Percentiles rank a stretch among this genome's conserved stretches.
Evolutionary conservation across 106 monocot genomes (phyloP).

Genomic region (Iris macrosiphon): DNA sequence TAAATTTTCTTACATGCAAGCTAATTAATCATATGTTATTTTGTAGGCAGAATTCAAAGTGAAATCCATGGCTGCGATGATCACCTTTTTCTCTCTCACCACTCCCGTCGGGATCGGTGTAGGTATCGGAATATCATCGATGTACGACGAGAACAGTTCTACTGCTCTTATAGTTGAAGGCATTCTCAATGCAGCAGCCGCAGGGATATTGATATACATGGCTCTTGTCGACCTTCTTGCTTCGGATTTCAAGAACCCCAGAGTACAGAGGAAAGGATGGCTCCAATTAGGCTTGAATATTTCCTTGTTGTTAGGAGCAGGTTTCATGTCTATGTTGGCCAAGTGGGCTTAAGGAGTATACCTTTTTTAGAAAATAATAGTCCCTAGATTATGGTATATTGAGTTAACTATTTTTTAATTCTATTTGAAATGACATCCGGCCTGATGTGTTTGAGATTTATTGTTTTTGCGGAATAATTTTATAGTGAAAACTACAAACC

Average conservation of each 20-base stretch:
- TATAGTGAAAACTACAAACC: too few relatives aligned
- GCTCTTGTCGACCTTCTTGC: slow-evolving; percentile 15
- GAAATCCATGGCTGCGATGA: background rate
- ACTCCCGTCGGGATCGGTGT: slow-evolving; percentile 3
- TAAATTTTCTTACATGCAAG: too few relatives aligned
- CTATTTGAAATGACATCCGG: too few relatives aligned
- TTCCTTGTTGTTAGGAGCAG: slow-evolving; percentile 4
- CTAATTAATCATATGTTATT: background rate
- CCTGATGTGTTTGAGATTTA: too few relatives aligned
- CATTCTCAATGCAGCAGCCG: slow-evolving; percentile 4
- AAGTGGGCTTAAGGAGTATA: slow-evolving; percentile 19
- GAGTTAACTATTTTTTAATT: too few relatives aligned
- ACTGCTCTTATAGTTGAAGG: slow-evolving; percentile 13
- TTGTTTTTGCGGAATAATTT: too few relatives aligned
- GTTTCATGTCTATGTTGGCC: slow-evolving; percentile 8
- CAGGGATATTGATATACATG: slow-evolving; percentile 16
- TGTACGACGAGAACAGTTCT: slow-evolving; percentile 10
- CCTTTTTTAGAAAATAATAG: too few relatives aligned
- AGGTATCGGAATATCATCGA: slow-evolving; percentile 9
- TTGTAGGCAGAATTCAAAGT: background rate
- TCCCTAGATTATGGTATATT: too few relatives aligned
- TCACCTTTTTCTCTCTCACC: slow-evolving; percentile 4
- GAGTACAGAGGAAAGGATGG: background rate
- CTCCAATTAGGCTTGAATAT: background rate
- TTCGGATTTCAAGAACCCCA: slow-evolving; percentile 12